Base-by-base conservation (phyloP, 2,329 filamentous ascomycete species). In the Phialophora chinensis region DNA sequence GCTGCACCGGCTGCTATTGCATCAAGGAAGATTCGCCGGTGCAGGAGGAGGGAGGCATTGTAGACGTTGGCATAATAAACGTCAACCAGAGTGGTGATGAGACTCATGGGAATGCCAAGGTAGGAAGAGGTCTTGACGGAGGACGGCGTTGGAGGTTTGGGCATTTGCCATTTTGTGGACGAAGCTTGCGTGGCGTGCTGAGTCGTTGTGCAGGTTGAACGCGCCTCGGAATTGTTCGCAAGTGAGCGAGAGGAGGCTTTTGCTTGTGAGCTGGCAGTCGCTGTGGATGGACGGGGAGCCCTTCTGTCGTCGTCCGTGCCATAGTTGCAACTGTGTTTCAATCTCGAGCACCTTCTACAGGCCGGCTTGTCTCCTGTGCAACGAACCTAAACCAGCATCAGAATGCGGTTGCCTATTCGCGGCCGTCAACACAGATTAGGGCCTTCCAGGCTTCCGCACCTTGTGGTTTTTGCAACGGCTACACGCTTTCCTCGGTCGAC, bases 21-120 rank as follows among this genome's bases (percentile, higher is more conserved):
- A 27, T 62, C 49, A 14, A 62, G 23, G 33, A 66, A 61, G 11
- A 20, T 29, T 25, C 29, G 12, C 42, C 50, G 57, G 35, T 61
- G 63, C 17, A 66, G 58, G 10, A 66, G 31, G 25, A 66, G 58
- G 17, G 52, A 55, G n/a, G 63, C 63, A 29, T 66, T 62, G 58
- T 66, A 66, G n/a, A 66, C 63, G 17, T 62, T 60, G 31, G 49
- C 53, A 50, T 54, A 66, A 31, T 66, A 66, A 14, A 66, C 57
- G 4, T 66, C 63, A 23, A 66, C 58, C 6, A 66, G 42, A 12
- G 6, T 52, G 23, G 14, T 23, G 23, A 66, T 50, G 10, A 66
- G 53, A 6, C 57, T 56, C 31, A 25, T 31, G 5, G 63, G 63
- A 27, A 66, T 66, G 8, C 63, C 63, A 20, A 56, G 52, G 31